Base-by-base conservation (phyloP, 75 land plant species). In the Pinus albicaulis region DNA sequence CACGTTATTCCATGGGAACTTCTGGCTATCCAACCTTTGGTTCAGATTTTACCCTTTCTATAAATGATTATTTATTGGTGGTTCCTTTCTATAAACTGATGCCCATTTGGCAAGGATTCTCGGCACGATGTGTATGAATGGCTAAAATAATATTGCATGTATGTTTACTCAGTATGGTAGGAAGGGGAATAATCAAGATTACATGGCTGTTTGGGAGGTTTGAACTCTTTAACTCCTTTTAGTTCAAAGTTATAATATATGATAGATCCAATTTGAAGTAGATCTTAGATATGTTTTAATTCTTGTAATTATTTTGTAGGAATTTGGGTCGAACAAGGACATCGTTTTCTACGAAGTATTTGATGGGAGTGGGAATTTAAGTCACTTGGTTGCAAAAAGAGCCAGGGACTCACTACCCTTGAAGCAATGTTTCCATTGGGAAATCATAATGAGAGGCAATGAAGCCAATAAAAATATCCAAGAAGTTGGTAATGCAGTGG, bases 191-290 rank as follows among this genome's bases (percentile, higher is more conserved):
- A 93, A 93, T 72, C 96, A 93, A 81, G 96, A 93, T 79, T 92
- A 94, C 76, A 93, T 93, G 96, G 73, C 89, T 74, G 96, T 91
- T 71, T 93, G 96, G 96, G 94, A 93, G 96, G 96, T 93, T 55
- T 62, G 90, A 34, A 74, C 82, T 63, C 36, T 0, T 31, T 20
- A 64, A 17, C 22, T 20, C 28, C 10, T n/a, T 3, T 7, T 68
- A 7, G 48, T 44, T 44, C 48, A 44, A n/a, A 44, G 48, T 0
- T 44, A 44, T 44, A 44, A 44, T 44, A 44, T 44, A 0, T 44
- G 48, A 44, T 44, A 7, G 48, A 44, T 44, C 48, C 19, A 3
- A 55, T 7, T 55, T 17, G 31, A 26, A 20, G 10, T 73, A 22
- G 10, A 62, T 56, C 64, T 26, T 15, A 20, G 2, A 3, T 64